Conservation (phyloP, 2,329 filamentous ascomycete species). For the Hypoxylon sp. region DNA sequence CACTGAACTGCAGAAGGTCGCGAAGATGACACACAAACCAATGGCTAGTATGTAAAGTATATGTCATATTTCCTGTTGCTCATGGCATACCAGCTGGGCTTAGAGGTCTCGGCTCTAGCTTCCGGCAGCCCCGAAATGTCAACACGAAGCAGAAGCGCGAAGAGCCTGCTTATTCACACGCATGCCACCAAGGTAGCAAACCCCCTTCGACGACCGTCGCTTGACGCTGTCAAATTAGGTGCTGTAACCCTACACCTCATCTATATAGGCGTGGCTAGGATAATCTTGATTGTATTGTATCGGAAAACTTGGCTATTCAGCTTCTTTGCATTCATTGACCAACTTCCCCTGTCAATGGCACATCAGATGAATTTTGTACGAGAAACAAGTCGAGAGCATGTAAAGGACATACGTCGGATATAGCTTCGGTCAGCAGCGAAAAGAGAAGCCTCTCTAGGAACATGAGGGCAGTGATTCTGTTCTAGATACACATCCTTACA, state of each 20-base stretch:
- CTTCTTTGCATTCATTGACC: not conserved
- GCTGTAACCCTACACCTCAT: slow-evolving; percentile 9
- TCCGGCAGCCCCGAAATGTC: not conserved
- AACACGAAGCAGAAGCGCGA: not conserved
- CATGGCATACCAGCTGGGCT: too few species aligned
- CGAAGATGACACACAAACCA: not conserved
- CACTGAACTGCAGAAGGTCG: not conserved
- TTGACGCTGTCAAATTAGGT: slow-evolving; percentile 5
- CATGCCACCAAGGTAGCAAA: slow-evolving; percentile 2
- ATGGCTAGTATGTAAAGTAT: too few species aligned
- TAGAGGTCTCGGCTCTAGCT: not conserved
- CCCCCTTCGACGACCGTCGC: not conserved
- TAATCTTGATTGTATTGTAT: not conserved
- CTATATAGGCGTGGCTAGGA: not conserved
- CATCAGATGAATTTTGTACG: not conserved
- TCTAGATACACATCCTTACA: not conserved
- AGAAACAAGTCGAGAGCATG: not conserved
- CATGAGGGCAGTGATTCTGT: not conserved
- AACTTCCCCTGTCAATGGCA: not conserved
- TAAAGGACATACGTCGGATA: not conserved
- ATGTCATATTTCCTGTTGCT: not conserved
- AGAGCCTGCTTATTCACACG: slow-evolving; percentile 8
- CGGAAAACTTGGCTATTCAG: not conserved
- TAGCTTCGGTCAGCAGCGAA: not conserved
- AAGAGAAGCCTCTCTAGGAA: not conserved